Base-by-base conservation (phyloP, 805 yeast species). In the Ogataea pignaliae region DNA sequence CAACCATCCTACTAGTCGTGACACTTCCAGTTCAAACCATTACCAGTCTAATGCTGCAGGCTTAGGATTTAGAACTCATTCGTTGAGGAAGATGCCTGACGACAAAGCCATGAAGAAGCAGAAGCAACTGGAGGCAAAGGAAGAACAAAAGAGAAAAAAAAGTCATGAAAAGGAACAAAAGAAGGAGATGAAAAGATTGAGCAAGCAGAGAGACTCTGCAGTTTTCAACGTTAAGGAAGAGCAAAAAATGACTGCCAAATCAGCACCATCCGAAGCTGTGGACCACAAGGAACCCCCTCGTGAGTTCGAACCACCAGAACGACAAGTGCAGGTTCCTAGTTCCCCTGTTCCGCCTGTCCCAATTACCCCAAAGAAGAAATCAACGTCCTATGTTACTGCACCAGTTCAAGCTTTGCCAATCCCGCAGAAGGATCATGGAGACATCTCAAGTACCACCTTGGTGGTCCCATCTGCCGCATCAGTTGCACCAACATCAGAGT, bases 31-130 rank as follows among this genome's bases (percentile, higher is more conserved):
- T 17, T 29, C 29, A 26, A 8, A 29, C 16, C 11, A 42, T 11
- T 60, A 60, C 34, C 51, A 54, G 16, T 59, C 64, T 0, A 61
- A 63, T 46, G 63, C 63, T 10, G 42, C 46, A 3, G 64, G 63
- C 15, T 31, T 52, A 5, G 66, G 65, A 10, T 64, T 65, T 40
- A 50, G 46, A 13, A 49, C 58, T 7, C 61, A 65, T 39, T 61
- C 66, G 7, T 34, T 65, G 35, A 52, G 68, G 37, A 61, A 53
- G 26, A 36, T 44, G 28, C 39, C 50, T 10, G 47, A 52, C 35
- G 26, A 37, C 10, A 44, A 52, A 31, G 54, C 48, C 39, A 33
- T 47, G 36, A 46, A 47, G 37, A 51, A 47, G 37, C 42, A 43
- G 33, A 46, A 40, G 34, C 48, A 52, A 18, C 41, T 30, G 8